Percentiles rank a stretch among this genome's conserved stretches.
phyloP scores from a whole-genome alignment of 495 filamentous ascomycete genomes.

The Talaromyces thailandensis region DNA sequence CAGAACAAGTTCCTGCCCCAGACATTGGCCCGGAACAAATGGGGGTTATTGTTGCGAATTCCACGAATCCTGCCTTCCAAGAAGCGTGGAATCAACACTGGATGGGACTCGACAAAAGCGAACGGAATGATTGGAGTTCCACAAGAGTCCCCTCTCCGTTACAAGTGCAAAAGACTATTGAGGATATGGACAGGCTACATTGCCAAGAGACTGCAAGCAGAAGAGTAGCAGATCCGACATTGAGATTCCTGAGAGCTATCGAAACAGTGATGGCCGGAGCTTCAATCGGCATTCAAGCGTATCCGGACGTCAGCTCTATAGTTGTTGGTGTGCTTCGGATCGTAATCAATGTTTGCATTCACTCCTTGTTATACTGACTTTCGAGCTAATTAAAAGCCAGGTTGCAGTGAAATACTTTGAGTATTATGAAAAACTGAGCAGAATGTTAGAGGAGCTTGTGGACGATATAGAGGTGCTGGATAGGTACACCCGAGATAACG shows the following conservation, averaged over 20 bases:
- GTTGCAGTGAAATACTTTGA: constrained; percentile 5
- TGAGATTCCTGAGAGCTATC: background rate
- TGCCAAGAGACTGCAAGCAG: background rate
- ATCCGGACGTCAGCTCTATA: constrained; percentile 3
- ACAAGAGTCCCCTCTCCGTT: background rate
- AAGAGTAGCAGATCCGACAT: background rate
- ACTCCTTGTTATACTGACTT: background rate
- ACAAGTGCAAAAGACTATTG: background rate
- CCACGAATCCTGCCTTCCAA: constrained; percentile 3
- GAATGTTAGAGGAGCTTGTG: constrained; percentile 5
- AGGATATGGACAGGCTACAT: background rate
- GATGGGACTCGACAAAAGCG: background rate
- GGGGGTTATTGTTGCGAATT: background rate
- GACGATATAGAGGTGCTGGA: background rate
- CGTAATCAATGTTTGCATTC: constrained; percentile 5
- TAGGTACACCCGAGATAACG: background rate
- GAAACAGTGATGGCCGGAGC: constrained; percentile 8
- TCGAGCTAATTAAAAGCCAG: background rate
- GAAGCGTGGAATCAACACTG: constrained; percentile 4
- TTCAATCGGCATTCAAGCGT: constrained; percentile 6
- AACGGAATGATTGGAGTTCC: background rate
- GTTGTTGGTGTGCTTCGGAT: constrained; percentile 1
- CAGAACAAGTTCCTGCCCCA: background rate
- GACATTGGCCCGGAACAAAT: background rate
- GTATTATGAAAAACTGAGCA: constrained; percentile 2